phyloP scores from a whole-genome alignment of 768 basidiomycete genomes.

The Mycena indigotica region DNA sequence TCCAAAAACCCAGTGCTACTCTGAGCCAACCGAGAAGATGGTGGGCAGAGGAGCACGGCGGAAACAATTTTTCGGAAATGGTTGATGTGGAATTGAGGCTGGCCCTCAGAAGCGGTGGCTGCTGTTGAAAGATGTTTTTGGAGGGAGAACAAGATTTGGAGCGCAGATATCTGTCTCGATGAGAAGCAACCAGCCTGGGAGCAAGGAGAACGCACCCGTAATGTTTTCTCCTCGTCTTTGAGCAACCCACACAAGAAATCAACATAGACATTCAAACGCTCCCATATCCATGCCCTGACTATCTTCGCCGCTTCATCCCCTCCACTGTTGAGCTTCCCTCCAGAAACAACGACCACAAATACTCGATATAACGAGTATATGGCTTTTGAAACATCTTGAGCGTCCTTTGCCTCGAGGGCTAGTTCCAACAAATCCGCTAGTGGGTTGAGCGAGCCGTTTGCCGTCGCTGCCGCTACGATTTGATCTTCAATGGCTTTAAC shows the following conservation, averaged over 20 bases:
- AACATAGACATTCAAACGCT: constrained; percentile 69
- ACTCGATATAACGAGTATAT: constrained; percentile 83
- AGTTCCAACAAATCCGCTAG: constrained; percentile 74
- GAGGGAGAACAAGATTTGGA: constrained; percentile 77
- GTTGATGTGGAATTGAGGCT: constrained; percentile 67
- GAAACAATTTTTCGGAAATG: constrained; percentile 68
- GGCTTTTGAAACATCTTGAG: constrained; percentile 66
- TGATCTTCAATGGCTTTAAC: constrained; percentile 56
- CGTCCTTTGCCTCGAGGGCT: constrained; percentile 46
- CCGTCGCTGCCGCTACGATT: constrained; percentile 54
- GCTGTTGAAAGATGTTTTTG: constrained; percentile 77
- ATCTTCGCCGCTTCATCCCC: constrained; percentile 59
- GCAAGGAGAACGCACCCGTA: constrained; percentile 65
- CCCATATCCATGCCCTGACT: constrained; percentile 82
- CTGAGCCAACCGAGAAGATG: constrained; percentile 38
- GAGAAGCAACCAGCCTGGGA: no score
- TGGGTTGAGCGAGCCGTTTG: constrained; percentile 70
- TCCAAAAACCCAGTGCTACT: constrained; percentile 45
- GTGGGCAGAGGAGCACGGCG: constrained; percentile 63
- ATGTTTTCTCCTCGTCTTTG: constrained; percentile 71
- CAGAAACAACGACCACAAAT: constrained; percentile 64
- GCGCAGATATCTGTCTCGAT: constrained; percentile 64
- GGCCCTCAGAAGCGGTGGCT: constrained; percentile 46
- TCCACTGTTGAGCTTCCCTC: constrained; percentile 54
- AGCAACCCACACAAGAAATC: constrained; percentile 69